Percentiles rank a stretch among this genome's conserved stretches.
Conservation (phyloP, 2,329 filamentous ascomycete species). For the Tolypocladium guangdongense region DNA sequence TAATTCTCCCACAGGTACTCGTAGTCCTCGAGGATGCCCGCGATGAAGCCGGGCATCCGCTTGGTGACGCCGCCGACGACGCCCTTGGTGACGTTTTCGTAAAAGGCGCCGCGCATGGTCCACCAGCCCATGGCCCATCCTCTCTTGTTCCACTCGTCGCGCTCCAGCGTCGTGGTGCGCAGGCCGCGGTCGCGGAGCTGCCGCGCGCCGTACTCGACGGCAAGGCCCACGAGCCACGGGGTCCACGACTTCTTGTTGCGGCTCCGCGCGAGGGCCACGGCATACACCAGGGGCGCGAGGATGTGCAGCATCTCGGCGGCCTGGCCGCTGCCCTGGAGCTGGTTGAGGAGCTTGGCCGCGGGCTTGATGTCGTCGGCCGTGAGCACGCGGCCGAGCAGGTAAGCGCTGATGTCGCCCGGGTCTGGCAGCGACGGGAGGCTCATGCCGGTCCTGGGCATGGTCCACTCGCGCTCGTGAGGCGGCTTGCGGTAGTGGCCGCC, state of each 20-base stretch:
- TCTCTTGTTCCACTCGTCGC: constrained; percentile 78
- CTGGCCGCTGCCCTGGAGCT: constrained; percentile 60
- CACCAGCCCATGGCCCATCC: constrained; percentile 93
- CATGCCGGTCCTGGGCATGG: constrained; percentile 89
- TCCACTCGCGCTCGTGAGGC: constrained; percentile 54
- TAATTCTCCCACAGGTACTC: constrained; percentile 98
- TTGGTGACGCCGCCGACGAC: constrained; percentile 63
- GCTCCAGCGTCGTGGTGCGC: constrained; percentile 76
- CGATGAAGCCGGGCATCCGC: constrained; percentile 69
- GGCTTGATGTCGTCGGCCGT: constrained; percentile 96
- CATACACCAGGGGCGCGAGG: constrained; percentile 77
- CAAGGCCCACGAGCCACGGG: constrained; percentile 81
- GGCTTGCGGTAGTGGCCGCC: constrained; percentile 8
- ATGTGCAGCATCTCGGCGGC: constrained; percentile 88
- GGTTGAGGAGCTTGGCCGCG: constrained; percentile 74
- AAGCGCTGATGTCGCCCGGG: constrained; percentile 71
- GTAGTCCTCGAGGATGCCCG: constrained; percentile 86
- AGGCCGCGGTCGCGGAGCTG: constrained; percentile 67
- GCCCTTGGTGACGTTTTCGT: constrained; percentile 78
- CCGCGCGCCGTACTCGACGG: constrained; percentile 78
- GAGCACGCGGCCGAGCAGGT: constrained; percentile 79
- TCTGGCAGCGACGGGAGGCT: constrained; percentile 75
- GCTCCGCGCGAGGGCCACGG: constrained; percentile 63
- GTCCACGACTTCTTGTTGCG: constrained; percentile 73
- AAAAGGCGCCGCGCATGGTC: constrained; percentile 92